Evolutionary conservation across 225 moss, liverwort and hornwort species (phyloP), one percentile per base, ranked within the genome.

Genomic region (Pseudoscleropodium purum): DNA sequence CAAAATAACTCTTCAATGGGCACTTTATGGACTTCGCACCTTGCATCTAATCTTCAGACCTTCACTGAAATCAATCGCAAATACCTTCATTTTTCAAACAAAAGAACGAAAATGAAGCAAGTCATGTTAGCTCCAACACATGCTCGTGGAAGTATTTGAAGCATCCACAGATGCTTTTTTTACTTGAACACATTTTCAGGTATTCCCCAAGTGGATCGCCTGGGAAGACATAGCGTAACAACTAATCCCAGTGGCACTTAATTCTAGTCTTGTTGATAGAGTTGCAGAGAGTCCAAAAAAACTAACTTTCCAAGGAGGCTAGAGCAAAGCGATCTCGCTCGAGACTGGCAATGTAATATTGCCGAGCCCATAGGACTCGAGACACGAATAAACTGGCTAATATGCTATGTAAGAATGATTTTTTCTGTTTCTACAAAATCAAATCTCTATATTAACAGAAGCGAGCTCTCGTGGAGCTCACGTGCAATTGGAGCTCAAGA

Each of bases 261-360:
- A 63, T 57, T 31, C 66, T 85, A 73, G 59, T 49, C 75, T 81
- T 59, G 74, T 88, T 73, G n/a, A 47, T 5, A 15, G 11, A 63
- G 52, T 72, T 49, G 31, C 84, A 37, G 51, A 75, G 41, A 86
- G 82, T 74, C 57, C 84, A 47, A 59, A 45, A 84, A 66, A 68
- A 25, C 25, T 49, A 45, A 74, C 9, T 81, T 81, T 51, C 41
- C 82, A 60, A 49, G 24, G 37, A 69, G 41, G 82, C 61, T 62
- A 31, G 15, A 27, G 73, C 89, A 24, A 70, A 73, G 79, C 59
- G 31, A 81, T 87, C n/a, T 75, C 76, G 29, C 37, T 70, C 62
- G 39, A 73, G 84, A 87, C 90, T 88, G 88, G 75, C 92, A 92
- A 92, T 82, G 90, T 90, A 75, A 85, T 85, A 88, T 85, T 90